Percentiles rank a stretch among this genome's conserved stretches.
Conservation (phyloP, 2,329 filamentous ascomycete genomes). For the Nemania sp. region DNA sequence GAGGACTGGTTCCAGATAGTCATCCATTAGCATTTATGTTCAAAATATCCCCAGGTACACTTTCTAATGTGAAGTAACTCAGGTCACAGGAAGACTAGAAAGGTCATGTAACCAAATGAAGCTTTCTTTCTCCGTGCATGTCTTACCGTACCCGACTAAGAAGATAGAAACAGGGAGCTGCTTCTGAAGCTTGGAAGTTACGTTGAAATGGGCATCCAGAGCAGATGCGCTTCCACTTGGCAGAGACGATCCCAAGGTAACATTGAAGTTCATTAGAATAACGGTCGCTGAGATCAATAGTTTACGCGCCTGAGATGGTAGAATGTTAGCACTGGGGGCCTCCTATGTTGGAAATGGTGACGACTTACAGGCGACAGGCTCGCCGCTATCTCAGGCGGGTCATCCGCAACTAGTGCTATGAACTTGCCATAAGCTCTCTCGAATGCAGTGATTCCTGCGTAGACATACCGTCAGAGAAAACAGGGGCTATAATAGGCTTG, state of each 20-base stretch:
- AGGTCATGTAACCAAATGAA: neutral
- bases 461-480: too few species aligned
- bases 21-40: neutral
- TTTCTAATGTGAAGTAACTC: too few species aligned
- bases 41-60: too few species aligned
- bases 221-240: neutral
- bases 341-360: neutral
- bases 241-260: neutral
- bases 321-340: neutral
- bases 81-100: too few species aligned
- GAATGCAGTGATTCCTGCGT: too few species aligned
- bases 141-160: neutral
- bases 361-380: neutral
- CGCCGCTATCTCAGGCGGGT: neutral
- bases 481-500: too few species aligned
- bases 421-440: too few species aligned
- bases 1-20: neutral
- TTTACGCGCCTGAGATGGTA: neutral
- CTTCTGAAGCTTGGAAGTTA: neutral
- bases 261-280: neutral
- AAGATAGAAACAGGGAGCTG: neutral
- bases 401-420: too few species aligned
- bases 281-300: neutral
- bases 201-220: neutral
- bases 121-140: neutral